phyloP scores from a whole-genome alignment of 148 eudicot species.

The Cornus controversa region DNA sequence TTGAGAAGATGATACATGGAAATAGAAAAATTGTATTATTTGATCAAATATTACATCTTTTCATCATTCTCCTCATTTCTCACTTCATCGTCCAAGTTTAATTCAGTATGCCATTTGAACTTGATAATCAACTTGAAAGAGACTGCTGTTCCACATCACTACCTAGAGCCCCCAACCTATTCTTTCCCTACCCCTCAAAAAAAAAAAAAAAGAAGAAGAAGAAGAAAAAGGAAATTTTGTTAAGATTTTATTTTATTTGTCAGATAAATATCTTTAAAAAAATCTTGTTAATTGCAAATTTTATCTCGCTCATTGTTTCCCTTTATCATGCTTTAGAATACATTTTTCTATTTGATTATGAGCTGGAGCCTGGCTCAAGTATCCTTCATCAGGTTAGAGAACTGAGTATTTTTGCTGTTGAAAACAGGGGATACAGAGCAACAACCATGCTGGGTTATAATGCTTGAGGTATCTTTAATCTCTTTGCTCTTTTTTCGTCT shows the following conservation, averaged over 20 bases:
- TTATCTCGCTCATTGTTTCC: too few species aligned
- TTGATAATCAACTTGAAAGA: too few species aligned
- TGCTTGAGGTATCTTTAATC: conserved; percentile 77
- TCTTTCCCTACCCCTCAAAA: background rate
- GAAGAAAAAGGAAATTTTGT: too few species aligned
- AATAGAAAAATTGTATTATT: background rate
- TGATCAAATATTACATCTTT: too few species aligned
- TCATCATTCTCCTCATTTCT: background rate
- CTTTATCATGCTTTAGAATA: background rate
- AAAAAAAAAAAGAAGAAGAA: too few species aligned
- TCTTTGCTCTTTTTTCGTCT: background rate
- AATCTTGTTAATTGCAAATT: too few species aligned
- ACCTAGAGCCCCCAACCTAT: too few species aligned
- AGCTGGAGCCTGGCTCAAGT: conserved; percentile 8
- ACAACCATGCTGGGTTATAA: conserved; percentile 96
- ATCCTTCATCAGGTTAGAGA: background rate
- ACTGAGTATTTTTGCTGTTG: conserved; percentile 8
- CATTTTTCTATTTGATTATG: conserved; percentile 11
- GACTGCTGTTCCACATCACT: too few species aligned
- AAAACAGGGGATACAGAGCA: conserved; percentile 56
- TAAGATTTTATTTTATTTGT: background rate
- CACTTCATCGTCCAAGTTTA: too few species aligned
- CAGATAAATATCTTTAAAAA: background rate
- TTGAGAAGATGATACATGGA: too few species aligned
- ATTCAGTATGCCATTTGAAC: too few species aligned